Evolutionary conservation across 139 green algal genomes (phyloP), one percentile per base, ranked within the genome.

Genomic region (Trebouxia sp.): DNA sequence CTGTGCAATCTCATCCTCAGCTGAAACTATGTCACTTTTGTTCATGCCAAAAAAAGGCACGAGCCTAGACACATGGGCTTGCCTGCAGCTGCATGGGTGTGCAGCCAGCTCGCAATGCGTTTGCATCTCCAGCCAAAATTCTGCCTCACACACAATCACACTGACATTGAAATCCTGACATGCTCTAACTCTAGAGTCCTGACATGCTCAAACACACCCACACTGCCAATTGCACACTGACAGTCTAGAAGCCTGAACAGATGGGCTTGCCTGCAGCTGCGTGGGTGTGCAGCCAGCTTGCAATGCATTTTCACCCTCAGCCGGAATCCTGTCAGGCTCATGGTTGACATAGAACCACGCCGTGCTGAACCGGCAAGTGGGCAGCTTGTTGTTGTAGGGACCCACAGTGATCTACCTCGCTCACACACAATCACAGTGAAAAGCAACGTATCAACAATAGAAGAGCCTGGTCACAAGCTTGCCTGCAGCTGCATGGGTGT

Each of bases 281-380:
- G 87, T 86, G n/a, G 81, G 45, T 24, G 70, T 56, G 50, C 86
- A 90, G 42, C 84, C 84, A 30, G 65, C 84, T 9, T 80, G 65
- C 26, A 83, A 28, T 3, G 85, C 81, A 50, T 78, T 45, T 72
- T 84, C 80, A 24, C 38, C 75, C 32, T 50, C 50, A 6, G n/a
- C 70, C 20, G 74, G 76, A 28, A 80, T n/a, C 28, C 28, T 37
- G 20, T 70, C 78, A 9, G 17, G 69, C 12, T 80, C 50, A 38
- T 87, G 76, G 47, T 85, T 82, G 35, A 94, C 92, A 48, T 90
- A 84, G 84, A 95, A 95, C 87, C 87, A 95, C 11, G 85, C 85
- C 26, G 94, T 69, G 15, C 75, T 76, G 79, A 66, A 85, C 2
- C 3, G 26, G 26, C 20, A 17, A 24, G 32, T 11, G 37, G 20